phyloP scores from a whole-genome alignment of 2,329 filamentous ascomycete genomes.

The Cadophora luteo-olivacea region DNA sequence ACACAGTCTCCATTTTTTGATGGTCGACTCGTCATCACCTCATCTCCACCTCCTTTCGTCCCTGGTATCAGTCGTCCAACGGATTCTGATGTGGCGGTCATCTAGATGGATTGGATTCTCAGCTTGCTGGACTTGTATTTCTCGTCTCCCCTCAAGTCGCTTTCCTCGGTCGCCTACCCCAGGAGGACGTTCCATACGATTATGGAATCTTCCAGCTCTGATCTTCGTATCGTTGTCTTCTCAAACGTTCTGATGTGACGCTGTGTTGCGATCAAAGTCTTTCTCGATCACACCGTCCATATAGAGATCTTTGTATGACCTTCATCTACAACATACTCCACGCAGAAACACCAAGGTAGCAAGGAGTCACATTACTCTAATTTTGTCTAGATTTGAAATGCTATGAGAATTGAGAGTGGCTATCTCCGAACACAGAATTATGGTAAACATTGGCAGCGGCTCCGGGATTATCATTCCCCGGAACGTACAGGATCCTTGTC shows the following conservation, averaged over 20 bases:
- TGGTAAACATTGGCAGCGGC: no score
- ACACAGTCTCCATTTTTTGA: no score
- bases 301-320: neutral
- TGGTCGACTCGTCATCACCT: no score
- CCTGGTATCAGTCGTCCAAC: no score
- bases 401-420: no score
- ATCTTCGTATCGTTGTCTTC: no score
- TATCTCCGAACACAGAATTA: no score
- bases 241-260: neutral
- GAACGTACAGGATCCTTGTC: neutral
- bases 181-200: neutral
- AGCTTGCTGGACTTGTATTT: neutral
- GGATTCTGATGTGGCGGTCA: no score
- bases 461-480: neutral
- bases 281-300: neutral
- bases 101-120: neutral
- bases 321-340: no score
- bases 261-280: neutral
- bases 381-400: no score
- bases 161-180: neutral
- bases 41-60: no score
- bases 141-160: neutral
- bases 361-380: neutral
- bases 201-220: neutral
- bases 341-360: neutral